Evolutionary conservation across 768 basidiomycete species (phyloP), one percentile per base, ranked within the genome.

Genomic region (Leccinum truebloodii): DNA sequence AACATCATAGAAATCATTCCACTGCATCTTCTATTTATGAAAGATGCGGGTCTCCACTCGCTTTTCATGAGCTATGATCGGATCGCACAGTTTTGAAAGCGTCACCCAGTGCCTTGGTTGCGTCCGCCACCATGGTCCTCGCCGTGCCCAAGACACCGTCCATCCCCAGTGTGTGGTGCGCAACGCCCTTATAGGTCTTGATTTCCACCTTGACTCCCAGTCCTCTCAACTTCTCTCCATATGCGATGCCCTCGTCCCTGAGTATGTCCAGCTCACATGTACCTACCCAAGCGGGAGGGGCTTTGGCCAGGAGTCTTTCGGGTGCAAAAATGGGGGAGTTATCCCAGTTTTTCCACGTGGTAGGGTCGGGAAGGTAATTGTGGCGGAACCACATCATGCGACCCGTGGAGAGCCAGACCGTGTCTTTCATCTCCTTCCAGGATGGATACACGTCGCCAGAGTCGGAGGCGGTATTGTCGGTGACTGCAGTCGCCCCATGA

Each of bases 101-200:
- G 35, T 67, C 55, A 49, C 67, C 59, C 34, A 71, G 35, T 34
- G 63, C 59, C 30, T 63, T 65, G 30, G 65, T 67, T 14, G 70
- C 63, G 22, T 71, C 70, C 6, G 61, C 54, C 14, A 69, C 60
- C 61, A 64, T 64, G 22, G 50, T 59, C 53, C 52, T 69, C 22
- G 59, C 58, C 4, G 59, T 51, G 5, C 52, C 35, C n/a, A 70
- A 28, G 22, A 61, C 60, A 10, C 86, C 86, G 60, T 89, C 87
- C 85, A 89, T 86, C 3, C 84, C 84, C 82, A 90, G 83, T 41
- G 87, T 81, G 0, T 86, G 86, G 74, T 89, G 88, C n/a, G 88
- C 85, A 5, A 54, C 69, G 12, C 81, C 79, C 62, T 82, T 79
- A 69, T 89, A 90, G 4, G 83, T 75, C 67, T 79, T 79, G 1